Conservation (phyloP, 345 rosid species). For the Salix purpurea region DNA sequence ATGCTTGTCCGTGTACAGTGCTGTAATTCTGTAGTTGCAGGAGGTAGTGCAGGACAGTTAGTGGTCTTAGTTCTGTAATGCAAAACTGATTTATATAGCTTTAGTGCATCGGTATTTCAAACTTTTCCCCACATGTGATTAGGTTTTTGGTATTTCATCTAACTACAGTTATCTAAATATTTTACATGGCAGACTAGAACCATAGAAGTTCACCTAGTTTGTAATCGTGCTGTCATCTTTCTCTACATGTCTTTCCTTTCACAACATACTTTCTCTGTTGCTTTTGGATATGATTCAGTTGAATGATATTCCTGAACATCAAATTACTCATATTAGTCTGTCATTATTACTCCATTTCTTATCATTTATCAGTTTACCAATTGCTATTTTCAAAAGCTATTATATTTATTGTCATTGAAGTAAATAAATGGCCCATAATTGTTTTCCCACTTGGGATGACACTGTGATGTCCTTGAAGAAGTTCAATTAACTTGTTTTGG, state of each 20-base stretch:
- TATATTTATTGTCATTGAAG: background rate
- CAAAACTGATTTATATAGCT: background rate
- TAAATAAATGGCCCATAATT: background rate
- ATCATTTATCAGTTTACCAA: background rate
- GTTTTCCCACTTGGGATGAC: background rate
- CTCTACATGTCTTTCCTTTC: background rate
- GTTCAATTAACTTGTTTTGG: background rate
- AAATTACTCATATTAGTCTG: background rate
- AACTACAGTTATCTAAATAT: background rate
- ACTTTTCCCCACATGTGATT: conserved; percentile 3
- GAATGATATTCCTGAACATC: background rate
- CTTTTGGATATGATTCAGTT: background rate
- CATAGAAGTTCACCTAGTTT: background rate
- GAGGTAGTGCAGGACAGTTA: conserved; percentile 10
- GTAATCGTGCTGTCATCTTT: background rate
- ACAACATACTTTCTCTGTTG: background rate
- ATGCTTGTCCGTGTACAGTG: conserved; percentile 17
- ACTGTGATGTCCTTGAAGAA: background rate
- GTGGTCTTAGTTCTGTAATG: background rate
- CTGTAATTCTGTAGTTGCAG: conserved; percentile 22
- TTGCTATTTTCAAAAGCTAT: background rate
- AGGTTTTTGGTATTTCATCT: conserved; percentile 11
- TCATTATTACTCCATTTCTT: background rate
- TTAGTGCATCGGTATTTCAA: conserved; percentile 3
- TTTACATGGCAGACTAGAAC: conserved; percentile 5